Evolutionary conservation across 345 rosid species (phyloP), one percentile per base, ranked within the genome.

Genomic region (Syzygium aromaticum): DNA sequence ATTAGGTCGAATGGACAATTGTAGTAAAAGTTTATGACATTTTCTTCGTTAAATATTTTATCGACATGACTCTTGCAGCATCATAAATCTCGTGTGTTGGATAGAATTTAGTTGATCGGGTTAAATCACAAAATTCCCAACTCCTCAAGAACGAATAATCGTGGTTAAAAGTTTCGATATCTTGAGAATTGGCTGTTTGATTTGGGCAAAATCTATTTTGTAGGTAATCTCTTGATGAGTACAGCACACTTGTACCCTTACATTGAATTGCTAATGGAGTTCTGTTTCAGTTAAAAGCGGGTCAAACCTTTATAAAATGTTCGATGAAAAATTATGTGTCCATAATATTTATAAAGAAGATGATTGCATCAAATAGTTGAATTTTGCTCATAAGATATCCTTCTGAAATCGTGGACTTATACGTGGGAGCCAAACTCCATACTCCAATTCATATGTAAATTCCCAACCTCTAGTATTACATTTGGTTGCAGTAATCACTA

Each of bases 1-100:
- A 63, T n/a, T 63, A 38, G 0, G 1, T 5, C 0, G 0, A 63
- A 6, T 30, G 13, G 0, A 63, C 0, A n/a, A 0, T n/a, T n/a
- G 38, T 63, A 14, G 4, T 14, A 63, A n/a, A 63, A n/a, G 0
- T n/a, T 2, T 14, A 6, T 13, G 38, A 63, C 0, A 1, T 13
- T 63, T n/a, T n/a, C 73, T n/a, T n/a, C 0, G 0, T 61, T n/a
- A 61, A 61, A n/a, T 61, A 13, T 61, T n/a, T 61, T 61, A 61
- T 61, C 9, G 14, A 61, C 1, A 0, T 7, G 4, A n/a, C n/a
- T 63, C 38, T 14, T 63, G 38, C 73, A n/a, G n/a, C 13, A 9
- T 63, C 1, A 63, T 6, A n/a, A 14, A 63, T 4, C 14, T 14
- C 7, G 21, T n/a, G 56, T 16, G 17, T 64, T 64, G 77, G 5